phyloP scores from a whole-genome alignment of 1,139 yeast species.

The Yamadazyma pseudoaaseri region DNA sequence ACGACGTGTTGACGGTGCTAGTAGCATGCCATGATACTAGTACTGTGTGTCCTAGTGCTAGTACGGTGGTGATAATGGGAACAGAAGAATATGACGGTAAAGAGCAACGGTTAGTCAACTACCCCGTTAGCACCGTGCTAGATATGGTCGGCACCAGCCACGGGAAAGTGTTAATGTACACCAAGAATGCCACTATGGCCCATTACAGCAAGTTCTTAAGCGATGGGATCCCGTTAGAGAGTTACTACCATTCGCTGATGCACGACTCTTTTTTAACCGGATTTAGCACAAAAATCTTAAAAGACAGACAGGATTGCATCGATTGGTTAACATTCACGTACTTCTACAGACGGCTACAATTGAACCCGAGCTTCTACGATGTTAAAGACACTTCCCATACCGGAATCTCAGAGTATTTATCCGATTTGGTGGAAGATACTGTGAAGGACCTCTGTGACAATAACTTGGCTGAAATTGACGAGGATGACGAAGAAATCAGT shows the following conservation, averaged over 20 bases:
- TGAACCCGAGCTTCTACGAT: constrained; percentile 89
- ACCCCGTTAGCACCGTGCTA: constrained; percentile 60
- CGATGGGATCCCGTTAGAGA: constrained; percentile 83
- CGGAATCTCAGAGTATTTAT: constrained; percentile 76
- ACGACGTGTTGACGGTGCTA: constrained; percentile 51
- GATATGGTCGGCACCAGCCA: constrained; percentile 69
- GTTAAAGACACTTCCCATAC: constrained; percentile 59
- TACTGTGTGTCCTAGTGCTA: constrained; percentile 49
- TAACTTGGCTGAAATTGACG: constrained; percentile 58
- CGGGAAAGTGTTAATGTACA: constrained; percentile 50
- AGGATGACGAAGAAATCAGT: constrained; percentile 42
- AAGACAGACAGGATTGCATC: constrained; percentile 77
- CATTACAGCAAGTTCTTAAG: constrained; percentile 72
- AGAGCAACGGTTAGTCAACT: constrained; percentile 70
- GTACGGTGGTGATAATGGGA: constrained; percentile 62
- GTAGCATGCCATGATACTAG: constrained; percentile 61
- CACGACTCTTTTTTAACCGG: constrained; percentile 74
- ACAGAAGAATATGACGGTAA: constrained; percentile 73
- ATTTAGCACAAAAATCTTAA: constrained; percentile 63
- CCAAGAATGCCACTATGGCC: constrained; percentile 53
- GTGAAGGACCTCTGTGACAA: constrained; percentile 62
- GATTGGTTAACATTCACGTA: constrained; percentile 88
- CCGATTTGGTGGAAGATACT: constrained; percentile 79
- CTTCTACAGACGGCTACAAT: constrained; percentile 74
- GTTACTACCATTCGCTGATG: constrained; percentile 56